Evolutionary conservation across 257 asterid species (phyloP).

Genomic region (Penstemon newberryi): DNA sequence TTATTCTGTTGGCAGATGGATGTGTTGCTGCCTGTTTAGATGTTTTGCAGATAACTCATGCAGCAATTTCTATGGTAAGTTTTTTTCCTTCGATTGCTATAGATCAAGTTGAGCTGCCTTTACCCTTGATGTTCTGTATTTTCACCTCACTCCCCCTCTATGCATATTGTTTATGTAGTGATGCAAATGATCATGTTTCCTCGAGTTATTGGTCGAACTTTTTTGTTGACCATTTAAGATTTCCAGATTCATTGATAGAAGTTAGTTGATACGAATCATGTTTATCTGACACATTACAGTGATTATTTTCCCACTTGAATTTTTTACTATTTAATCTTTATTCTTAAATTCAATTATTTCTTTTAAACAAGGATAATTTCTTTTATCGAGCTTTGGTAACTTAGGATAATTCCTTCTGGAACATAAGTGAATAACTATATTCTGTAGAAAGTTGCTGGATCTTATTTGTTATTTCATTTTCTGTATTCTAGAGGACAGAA

Average conservation of each 20-base stretch:
- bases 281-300: too few species aligned
- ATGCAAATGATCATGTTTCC: neutral
- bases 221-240: too few species aligned
- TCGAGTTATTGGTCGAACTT: too few species aligned
- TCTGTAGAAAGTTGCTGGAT: too few species aligned
- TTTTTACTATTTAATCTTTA: neutral
- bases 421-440: neutral
- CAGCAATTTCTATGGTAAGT: constrained; percentile 83
- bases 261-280: too few species aligned
- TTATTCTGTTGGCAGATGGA: constrained; percentile 66
- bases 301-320: neutral
- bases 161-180: neutral
- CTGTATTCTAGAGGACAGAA: too few species aligned
- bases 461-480: too few species aligned
- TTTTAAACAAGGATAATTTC: neutral
- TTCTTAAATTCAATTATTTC: too few species aligned
- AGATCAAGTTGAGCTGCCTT: constrained; percentile 18
- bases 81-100: constrained; percentile 18
- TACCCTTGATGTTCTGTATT: neutral
- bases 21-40: constrained; percentile 65
- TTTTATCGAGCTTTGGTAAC: neutral
- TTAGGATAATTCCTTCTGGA: neutral
- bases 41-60: constrained; percentile 92
- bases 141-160: neutral
- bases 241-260: too few species aligned